These are phyloP conservation scores for Kwoniella sp. DNA, from an alignment of 768 basidiomycete species.

Conservation along the genomic window DNA sequence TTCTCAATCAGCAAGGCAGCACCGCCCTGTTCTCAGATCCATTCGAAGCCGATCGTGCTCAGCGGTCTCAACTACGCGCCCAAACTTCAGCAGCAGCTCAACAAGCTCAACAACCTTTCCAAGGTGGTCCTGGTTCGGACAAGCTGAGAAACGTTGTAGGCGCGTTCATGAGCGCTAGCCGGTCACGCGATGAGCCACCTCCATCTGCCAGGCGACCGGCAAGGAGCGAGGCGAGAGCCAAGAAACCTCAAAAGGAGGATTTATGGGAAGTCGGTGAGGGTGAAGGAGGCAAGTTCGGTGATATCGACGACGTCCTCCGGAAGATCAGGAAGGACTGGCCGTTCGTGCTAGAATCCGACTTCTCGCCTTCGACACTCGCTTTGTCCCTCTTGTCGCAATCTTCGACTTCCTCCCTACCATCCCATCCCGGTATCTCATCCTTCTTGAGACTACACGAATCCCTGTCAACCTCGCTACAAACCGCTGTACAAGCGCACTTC, in stretches of 20 bases:
- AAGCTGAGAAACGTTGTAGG: conserved; percentile 50
- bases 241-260: conserved; percentile 18
- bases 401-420: conserved; percentile 27
- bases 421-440: conserved; percentile 35
- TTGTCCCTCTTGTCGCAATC: conserved; percentile 67
- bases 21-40: conserved; percentile 41
- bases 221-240: conserved; percentile 27
- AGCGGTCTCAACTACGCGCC: conserved; percentile 40
- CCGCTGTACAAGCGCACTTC: conserved; percentile 70
- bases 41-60: conserved; percentile 46
- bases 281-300: conserved; percentile 62
- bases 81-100: conserved; percentile 34
- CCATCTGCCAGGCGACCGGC: conserved; percentile 21
- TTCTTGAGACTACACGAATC: conserved; percentile 49
- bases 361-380: conserved; percentile 91
- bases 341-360: conserved; percentile 65
- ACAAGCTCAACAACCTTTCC: conserved; percentile 26
- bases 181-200: conserved; percentile 19
- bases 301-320: conserved; percentile 85
- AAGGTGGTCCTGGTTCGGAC: conserved; percentile 32
- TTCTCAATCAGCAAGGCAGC: not conserved
- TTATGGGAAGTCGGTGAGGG: conserved; percentile 33
- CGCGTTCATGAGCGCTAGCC: conserved; percentile 45
- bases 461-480: conserved; percentile 50
- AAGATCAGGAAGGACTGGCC: conserved; percentile 89